Evolutionary conservation across 257 asterid species (phyloP).

Genomic region (Fraxinus cuspidata): DNA sequence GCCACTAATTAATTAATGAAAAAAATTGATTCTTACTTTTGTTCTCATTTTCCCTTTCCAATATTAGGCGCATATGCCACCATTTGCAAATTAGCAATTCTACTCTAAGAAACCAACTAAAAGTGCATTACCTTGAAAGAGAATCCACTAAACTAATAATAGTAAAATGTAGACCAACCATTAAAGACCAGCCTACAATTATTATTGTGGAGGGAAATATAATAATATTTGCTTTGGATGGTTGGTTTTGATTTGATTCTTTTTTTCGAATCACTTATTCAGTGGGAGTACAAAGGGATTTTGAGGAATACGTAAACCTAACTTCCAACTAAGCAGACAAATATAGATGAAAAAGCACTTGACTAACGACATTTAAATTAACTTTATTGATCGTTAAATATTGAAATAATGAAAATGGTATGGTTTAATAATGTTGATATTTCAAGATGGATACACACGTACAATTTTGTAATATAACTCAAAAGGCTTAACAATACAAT

Average conservation of each 20-base stretch:
- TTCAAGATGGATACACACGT: no score
- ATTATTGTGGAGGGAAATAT: slow-evolving; percentile 33
- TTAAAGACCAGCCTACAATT: slow-evolving; percentile 30
- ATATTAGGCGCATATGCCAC: slow-evolving; percentile 22
- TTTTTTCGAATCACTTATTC: neutral
- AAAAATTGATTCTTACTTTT: slow-evolving; percentile 40
- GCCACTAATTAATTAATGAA: slow-evolving; percentile 18
- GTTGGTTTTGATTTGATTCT: neutral
- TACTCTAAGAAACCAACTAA: slow-evolving; percentile 34
- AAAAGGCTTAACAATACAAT: no score
- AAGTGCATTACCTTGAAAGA: slow-evolving; percentile 32
- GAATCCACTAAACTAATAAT: slow-evolving; percentile 40
- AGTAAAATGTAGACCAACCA: slow-evolving; percentile 45
- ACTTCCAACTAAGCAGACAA: neutral
- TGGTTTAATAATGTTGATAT: no score
- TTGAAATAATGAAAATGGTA: no score
- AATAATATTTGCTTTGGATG: slow-evolving; percentile 24
- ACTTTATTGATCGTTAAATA: no score
- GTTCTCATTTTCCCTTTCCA: slow-evolving; percentile 35
- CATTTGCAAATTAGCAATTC: slow-evolving; percentile 12
- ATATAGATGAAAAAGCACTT: neutral
- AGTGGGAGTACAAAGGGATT: neutral
- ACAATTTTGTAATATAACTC: no score
- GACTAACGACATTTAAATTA: no score
- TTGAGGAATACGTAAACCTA: neutral